phyloP scores from a whole-genome alignment of 805 yeast genomes.

The Saturnispora saitoi region DNA sequence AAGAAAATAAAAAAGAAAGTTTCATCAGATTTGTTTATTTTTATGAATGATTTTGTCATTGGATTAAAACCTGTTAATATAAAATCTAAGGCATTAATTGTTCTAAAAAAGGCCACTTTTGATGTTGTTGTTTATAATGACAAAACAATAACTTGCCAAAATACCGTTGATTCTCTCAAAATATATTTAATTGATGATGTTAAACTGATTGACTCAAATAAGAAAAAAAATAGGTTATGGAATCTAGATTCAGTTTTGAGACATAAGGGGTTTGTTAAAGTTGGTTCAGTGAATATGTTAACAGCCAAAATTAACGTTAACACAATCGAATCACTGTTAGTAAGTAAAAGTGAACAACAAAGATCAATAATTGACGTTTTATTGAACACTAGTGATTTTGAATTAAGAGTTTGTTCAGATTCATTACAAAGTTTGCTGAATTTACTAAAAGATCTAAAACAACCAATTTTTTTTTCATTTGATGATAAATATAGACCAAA shows the following conservation, averaged over 20 bases:
- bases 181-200: constrained; percentile 60
- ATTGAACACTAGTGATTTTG: constrained; percentile 30
- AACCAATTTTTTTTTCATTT: constrained; percentile 52
- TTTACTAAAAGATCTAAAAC: constrained; percentile 60
- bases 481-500: constrained; percentile 45
- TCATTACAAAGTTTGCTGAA: constrained; percentile 68
- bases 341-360: constrained; percentile 11
- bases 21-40: constrained; percentile 19
- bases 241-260: constrained; percentile 34
- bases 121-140: constrained; percentile 33
- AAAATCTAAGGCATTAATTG: constrained; percentile 42
- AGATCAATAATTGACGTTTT: constrained; percentile 14
- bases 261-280: constrained; percentile 42
- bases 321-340: constrained; percentile 1
- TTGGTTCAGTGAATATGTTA: constrained; percentile 38
- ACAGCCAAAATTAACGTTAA: constrained; percentile 26
- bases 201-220: constrained; percentile 25
- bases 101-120: constrained; percentile 45
- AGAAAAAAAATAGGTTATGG: constrained; percentile 25
- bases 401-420: constrained; percentile 66
- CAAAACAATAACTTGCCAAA: constrained; percentile 18
- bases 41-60: constrained; percentile 45
- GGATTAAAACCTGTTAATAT: constrained; percentile 60
- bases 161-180: constrained; percentile 40
- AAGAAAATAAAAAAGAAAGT: neutral